Evolutionary conservation across 352 stramenopile species (phyloP).

Genomic region (Pythium scleroteichum): DNA sequence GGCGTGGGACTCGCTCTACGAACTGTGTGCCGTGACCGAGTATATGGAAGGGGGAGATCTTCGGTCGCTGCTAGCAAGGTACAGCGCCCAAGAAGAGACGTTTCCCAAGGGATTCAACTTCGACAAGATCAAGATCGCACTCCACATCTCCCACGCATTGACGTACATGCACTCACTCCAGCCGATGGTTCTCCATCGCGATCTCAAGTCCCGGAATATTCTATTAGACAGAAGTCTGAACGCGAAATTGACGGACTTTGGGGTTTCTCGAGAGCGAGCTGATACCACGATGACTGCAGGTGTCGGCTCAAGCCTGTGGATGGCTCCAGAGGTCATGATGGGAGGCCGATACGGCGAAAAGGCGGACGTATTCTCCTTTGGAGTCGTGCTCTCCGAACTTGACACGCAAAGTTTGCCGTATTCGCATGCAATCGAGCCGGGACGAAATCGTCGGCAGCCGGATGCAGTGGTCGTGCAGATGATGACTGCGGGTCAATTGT

Average conservation of each 20-base stretch:
- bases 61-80: slow-evolving; percentile 1
- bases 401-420: neutral
- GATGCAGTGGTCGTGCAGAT: too few species aligned
- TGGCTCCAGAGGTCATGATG: slow-evolving; percentile 30
- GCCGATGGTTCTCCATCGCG: slow-evolving; percentile 6
- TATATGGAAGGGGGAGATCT: slow-evolving; percentile 25
- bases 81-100: neutral
- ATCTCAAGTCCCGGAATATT: slow-evolving; percentile 17
- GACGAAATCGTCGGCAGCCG: too few species aligned
- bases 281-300: slow-evolving; percentile 12
- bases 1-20: slow-evolving; percentile 42
- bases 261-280: slow-evolving; percentile 6
- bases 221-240: slow-evolving; percentile 2
- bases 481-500: too few species aligned
- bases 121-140: slow-evolving; percentile 14
- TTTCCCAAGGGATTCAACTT: slow-evolving; percentile 4
- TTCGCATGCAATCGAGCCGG: neutral
- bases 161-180: slow-evolving; percentile 12
- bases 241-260: slow-evolving; percentile 15
- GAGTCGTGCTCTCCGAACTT: neutral
- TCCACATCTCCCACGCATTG: slow-evolving; percentile 9
- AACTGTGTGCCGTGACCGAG: slow-evolving; percentile 28
- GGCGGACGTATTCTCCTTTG: slow-evolving; percentile 8
- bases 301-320: slow-evolving; percentile 23
- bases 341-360: slow-evolving; percentile 17